phyloP scores from a whole-genome alignment of 2,329 filamentous ascomycete species.

The Neocatenulostroma microsporum region DNA sequence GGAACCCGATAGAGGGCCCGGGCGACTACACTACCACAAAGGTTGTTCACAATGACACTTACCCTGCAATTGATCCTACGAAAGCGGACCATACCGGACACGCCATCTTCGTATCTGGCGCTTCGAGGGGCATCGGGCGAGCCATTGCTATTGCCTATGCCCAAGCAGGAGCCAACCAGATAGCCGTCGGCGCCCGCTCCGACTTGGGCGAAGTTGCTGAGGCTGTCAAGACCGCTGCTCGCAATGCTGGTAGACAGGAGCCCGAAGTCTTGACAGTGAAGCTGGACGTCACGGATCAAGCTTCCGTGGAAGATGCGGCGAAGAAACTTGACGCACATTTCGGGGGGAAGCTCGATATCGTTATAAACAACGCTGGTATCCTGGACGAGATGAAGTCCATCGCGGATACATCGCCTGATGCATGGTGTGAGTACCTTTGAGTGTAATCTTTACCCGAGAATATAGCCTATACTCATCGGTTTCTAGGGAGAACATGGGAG shows the following conservation, averaged over 20 bases:
- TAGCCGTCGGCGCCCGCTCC: conserved; percentile 49
- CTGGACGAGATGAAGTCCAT: conserved; percentile 16
- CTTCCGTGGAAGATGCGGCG: conserved; percentile 30
- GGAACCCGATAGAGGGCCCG: conserved; percentile 3
- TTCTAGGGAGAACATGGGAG: conserved; percentile 26
- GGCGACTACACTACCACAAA: conserved; percentile 2
- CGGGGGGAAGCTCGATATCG: conserved; percentile 36
- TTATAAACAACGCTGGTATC: conserved; percentile 43
- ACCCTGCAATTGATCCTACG: conserved; percentile 25
- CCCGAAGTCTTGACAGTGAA: conserved; percentile 38
- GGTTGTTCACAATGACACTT: conserved; percentile 5
- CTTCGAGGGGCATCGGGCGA: conserved; percentile 33
- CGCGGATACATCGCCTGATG: conserved; percentile 21
- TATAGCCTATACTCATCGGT: too few relatives aligned
- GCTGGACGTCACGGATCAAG: conserved; percentile 36
- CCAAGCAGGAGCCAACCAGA: conserved; percentile 43
- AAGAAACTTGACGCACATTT: conserved; percentile 25
- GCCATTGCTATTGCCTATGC: conserved; percentile 51
- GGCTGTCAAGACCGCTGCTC: conserved; percentile 30
- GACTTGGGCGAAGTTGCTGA: conserved; percentile 31
- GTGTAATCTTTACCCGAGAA: too few relatives aligned
- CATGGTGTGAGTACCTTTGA: too few relatives aligned
- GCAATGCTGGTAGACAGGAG: conserved; percentile 26
- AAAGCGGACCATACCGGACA: conserved; percentile 35
- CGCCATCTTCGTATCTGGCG: conserved; percentile 47